Conservation (phyloP, 225 moss, liverwort and hornwort genomes). For the Thuidium tamariscinum region DNA sequence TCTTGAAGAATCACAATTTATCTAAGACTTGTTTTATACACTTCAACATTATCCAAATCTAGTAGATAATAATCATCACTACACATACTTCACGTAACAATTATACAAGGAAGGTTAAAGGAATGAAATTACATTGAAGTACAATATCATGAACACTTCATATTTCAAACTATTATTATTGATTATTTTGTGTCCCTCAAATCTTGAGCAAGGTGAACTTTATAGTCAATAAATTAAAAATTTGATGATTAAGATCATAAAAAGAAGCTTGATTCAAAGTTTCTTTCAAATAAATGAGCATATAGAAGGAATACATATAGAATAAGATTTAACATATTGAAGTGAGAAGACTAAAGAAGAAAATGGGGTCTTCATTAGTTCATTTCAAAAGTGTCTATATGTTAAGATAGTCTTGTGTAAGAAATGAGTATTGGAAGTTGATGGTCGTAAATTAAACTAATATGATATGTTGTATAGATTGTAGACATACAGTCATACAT, state of each 20-base stretch:
- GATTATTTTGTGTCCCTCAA: rapidly evolving
- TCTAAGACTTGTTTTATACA: not conserved
- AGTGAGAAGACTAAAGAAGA: not conserved
- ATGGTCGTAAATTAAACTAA: not conserved
- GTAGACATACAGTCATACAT: not conserved
- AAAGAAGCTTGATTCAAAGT: not conserved
- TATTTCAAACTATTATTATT: not conserved
- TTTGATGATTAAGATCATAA: not conserved
- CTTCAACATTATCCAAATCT: not conserved
- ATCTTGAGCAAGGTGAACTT: not conserved
- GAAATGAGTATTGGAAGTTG: not conserved
- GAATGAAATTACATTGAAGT: not conserved
- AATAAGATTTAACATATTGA: not conserved
- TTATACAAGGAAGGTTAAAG: too few species aligned
- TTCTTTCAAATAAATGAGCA: not conserved
- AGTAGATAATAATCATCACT: not conserved
- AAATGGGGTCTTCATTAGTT: not conserved
- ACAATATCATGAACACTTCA: not conserved
- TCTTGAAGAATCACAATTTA: too few species aligned
- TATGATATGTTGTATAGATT: too few species aligned
- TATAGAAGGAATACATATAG: rapidly evolving
- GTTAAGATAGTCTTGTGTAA: not conserved
- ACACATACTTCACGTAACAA: not conserved
- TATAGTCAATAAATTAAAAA: not conserved
- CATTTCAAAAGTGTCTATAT: not conserved